Conservation (phyloP, 352 stramenopile genomes). For the Phytophthora fragariaefolia region DNA sequence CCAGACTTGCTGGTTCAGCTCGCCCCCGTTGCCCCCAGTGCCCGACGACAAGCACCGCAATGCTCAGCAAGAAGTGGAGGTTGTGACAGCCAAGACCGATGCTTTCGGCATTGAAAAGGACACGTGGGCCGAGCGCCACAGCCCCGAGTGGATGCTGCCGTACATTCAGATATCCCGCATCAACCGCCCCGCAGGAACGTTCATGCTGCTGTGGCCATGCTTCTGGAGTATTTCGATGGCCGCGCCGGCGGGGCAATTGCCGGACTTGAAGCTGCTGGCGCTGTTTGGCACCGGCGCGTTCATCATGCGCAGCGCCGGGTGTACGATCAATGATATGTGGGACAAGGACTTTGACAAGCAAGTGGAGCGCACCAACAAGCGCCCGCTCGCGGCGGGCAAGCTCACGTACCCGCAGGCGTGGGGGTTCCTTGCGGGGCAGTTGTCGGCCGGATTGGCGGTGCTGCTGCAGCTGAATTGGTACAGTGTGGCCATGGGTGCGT, state of each 20-base stretch:
- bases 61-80: not conserved
- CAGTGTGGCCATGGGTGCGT: constrained; percentile 93
- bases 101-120: constrained; percentile 82
- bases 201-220: constrained; percentile 97
- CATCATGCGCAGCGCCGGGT: constrained; percentile 97
- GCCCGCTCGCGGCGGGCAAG: constrained; percentile 93
- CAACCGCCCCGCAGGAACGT: constrained; percentile 89
- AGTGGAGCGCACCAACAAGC: constrained; percentile 94
- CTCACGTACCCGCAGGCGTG: constrained; percentile 93
- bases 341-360: constrained; percentile 97
- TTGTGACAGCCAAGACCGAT: constrained; percentile 21
- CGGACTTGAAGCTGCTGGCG: constrained; percentile 82
- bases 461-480: constrained; percentile 96
- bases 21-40: constrained; percentile 10
- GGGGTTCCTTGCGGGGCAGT: constrained; percentile 94
- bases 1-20: constrained; percentile 22
- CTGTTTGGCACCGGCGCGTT: constrained; percentile 92
- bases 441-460: constrained; percentile 92
- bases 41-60: constrained; percentile 7
- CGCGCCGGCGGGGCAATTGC: constrained; percentile 75
- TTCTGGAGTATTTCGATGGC: constrained; percentile 98
- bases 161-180: constrained; percentile 90
- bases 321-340: constrained; percentile 99
- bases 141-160: constrained; percentile 78
- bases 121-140: constrained; percentile 85